These are phyloP conservation scores for Dissophora ornata DNA, from an alignment of 192 early-diverging fungal genomes.

Conservation along the genomic window DNA sequence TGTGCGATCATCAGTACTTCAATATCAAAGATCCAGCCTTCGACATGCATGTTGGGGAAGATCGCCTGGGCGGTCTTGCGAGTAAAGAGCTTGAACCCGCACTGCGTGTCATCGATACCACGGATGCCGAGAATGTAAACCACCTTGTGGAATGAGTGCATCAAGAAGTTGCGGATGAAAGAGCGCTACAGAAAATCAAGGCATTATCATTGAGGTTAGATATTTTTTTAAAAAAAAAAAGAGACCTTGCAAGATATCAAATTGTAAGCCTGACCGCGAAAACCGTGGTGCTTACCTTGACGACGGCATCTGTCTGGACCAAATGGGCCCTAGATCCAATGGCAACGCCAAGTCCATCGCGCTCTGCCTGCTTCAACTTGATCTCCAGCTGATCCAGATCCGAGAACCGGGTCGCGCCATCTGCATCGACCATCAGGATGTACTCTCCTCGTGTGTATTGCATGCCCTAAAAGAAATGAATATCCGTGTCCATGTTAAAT, in stretches of 20 bases:
- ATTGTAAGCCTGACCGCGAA: too few species aligned
- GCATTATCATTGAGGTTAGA: too few species aligned
- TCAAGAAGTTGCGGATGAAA: constrained; percentile 91
- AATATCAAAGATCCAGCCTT: constrained; percentile 98
- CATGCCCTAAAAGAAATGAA: constrained; percentile 75
- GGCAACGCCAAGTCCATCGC: constrained; percentile 72
- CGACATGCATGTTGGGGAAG: constrained; percentile 92
- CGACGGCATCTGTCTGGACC: constrained; percentile 83
- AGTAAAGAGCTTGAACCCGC: constrained; percentile 96
- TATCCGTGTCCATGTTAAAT: too few species aligned
- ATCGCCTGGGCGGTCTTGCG: constrained; percentile 79
- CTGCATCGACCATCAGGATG: constrained; percentile 94
- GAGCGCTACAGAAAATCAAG: constrained; percentile 74
- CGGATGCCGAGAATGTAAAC: constrained; percentile 89
- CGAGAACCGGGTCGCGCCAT: constrained; percentile 93
- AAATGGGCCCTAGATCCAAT: constrained; percentile 95
- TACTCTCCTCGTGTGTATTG: constrained; percentile 77
- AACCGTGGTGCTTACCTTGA: constrained; percentile 70
- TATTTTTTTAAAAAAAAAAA: not conserved
- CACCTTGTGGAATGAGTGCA: constrained; percentile 93
- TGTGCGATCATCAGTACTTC: constrained; percentile 90
- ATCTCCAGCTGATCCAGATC: constrained; percentile 78
- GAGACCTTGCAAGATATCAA: not conserved
- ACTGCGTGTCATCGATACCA: constrained; percentile 94
- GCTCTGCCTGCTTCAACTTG: constrained; percentile 51